Evolutionary conservation across 495 filamentous ascomycete genomes (phyloP), one percentile per base, ranked within the genome.

Genomic region (Darksidea phi): DNA sequence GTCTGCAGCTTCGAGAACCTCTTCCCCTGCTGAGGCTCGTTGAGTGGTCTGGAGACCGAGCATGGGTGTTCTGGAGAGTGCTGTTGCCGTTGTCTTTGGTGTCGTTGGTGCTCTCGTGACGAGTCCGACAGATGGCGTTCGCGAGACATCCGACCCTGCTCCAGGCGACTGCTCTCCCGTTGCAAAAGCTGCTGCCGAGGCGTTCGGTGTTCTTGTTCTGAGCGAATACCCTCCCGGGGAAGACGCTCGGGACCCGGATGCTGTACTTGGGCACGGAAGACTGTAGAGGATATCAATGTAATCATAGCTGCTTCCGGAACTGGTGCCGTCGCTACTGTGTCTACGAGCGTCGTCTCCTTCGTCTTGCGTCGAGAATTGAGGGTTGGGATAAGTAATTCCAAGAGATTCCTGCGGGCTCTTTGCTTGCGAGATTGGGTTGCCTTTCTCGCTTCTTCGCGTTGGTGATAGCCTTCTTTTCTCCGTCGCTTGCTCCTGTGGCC

Each of bases 381-480:
- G 36, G 2, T 26, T 18, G 23, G 36, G 1, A 54, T 17, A 6
- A 34, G 51, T n/a, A 32, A 5, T 2, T 18, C 36, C 38, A 54
- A n/a, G 18, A 43, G 41, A 11, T 54, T 48, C 21, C 18, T 48
- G 18, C 46, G 46, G 17, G 21, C 20, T 23, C 55, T 38, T 6
- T 49, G 55, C 42, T 41, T 48, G 6, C 43, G 15, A 20, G n/a
- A 38, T n/a, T 41, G 3, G 15, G 28, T 11, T 10, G 52, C 21
- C 38, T 57, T 12, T 10, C 21, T 47, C 38, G 15, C 25, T 10
- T 21, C 55, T 49, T 49, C n/a, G 24, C n/a, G 25, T 28, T 48
- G 55, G 38, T n/a, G 55, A 58, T 37, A 42, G 43, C 45, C 45
- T 34, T 41, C 53, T 56, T 25, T 17, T 5, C 21, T 54, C 51